Evolutionary conservation across 306 rosid genomes (phyloP).

Genomic region (Rosa lucieae): DNA sequence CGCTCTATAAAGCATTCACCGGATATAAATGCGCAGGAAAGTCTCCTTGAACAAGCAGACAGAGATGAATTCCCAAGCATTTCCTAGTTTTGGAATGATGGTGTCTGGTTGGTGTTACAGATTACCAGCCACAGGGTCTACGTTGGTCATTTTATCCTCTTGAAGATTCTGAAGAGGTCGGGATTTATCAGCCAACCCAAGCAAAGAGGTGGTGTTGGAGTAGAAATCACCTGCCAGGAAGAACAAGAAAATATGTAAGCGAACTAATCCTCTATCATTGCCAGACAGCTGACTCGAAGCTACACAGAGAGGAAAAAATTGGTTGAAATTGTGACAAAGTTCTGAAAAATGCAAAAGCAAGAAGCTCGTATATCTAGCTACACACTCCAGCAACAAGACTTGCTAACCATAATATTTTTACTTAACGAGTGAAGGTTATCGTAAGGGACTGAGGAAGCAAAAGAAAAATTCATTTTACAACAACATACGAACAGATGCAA

Average conservation of each 20-base stretch:
- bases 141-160: constrained; percentile 1
- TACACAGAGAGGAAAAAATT: neutral
- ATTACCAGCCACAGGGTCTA: neutral
- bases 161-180: neutral
- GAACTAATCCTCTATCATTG: neutral
- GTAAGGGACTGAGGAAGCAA: neutral
- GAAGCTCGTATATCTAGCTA: neutral
- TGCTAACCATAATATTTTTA: neutral
- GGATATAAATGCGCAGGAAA: neutral
- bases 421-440: neutral
- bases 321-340: neutral
- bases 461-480: neutral
- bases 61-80: neutral
- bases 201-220: neutral
- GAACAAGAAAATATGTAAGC: neutral
- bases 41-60: neutral
- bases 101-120: neutral
- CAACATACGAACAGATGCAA: neutral
- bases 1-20: neutral
- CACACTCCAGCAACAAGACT: neutral
- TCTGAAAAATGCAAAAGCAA: neutral
- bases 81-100: neutral
- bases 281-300: neutral
- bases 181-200: constrained; percentile 4
- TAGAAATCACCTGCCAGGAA: neutral